Conservation (phyloP, 164 flowering plant species). For the Nymphaea colorata region DNA sequence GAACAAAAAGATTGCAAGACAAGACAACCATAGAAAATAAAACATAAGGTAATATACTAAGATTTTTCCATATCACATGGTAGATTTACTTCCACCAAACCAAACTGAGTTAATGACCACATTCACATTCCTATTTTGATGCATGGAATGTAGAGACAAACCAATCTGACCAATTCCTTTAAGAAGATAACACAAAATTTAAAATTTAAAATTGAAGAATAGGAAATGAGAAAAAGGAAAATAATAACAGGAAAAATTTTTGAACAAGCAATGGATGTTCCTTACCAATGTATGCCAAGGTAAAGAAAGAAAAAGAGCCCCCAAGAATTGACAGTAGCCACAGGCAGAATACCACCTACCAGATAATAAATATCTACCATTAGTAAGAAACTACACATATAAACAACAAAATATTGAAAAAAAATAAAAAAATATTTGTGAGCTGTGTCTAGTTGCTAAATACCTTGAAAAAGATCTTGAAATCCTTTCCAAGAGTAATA, state of each 20-base stretch:
- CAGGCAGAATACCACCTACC: conserved; percentile 72
- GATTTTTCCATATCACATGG: too few species aligned
- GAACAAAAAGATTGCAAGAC: too few species aligned
- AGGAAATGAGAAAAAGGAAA: background rate
- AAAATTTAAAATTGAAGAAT: background rate
- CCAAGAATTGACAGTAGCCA: conserved; percentile 88
- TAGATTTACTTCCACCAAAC: too few species aligned
- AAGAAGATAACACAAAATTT: background rate
- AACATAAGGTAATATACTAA: too few species aligned
- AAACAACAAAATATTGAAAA: background rate
- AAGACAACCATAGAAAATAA: too few species aligned
- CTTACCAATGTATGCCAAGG: conserved; percentile 84
- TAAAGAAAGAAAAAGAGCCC: conserved; percentile 70
- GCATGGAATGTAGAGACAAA: background rate
- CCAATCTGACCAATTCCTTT: background rate
- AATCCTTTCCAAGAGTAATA: conserved; percentile 87
- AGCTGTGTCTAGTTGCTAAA: background rate
- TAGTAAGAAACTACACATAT: background rate
- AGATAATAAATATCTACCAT: background rate
- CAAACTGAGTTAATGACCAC: background rate
- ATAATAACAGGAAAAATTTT: background rate
- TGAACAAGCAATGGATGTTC: background rate
- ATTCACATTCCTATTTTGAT: background rate
- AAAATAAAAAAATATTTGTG: background rate
- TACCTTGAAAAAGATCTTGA: conserved; percentile 79